Conservation (phyloP, 768 basidiomycete genomes). For the Phanerochaete sordida region DNA sequence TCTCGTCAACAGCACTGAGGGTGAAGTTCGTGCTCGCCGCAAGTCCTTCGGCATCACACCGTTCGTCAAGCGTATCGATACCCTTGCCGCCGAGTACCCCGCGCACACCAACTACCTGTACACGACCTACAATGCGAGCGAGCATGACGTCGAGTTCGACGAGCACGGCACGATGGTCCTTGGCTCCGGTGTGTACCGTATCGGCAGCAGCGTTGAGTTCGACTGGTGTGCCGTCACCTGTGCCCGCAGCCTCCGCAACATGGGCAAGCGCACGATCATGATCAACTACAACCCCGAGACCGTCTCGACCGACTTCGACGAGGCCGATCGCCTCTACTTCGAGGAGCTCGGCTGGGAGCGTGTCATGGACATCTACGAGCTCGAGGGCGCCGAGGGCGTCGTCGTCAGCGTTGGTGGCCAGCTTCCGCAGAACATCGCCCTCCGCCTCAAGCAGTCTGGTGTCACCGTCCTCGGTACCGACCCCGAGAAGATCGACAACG, state of each 20-base stretch:
- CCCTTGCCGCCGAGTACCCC: constrained; percentile 96
- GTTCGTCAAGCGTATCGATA: constrained; percentile 99
- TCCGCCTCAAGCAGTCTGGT: constrained; percentile 85
- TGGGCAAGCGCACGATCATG: constrained; percentile 97
- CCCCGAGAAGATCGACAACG: constrained; percentile 91
- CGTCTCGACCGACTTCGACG: constrained; percentile 98
- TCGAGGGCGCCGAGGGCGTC: constrained; percentile 90
- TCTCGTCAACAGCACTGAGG: constrained; percentile 70
- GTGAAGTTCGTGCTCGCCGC: constrained; percentile 75
- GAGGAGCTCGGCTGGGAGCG: constrained; percentile 97
- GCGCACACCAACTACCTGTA: constrained; percentile 99
- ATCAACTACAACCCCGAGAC: constrained; percentile 99
- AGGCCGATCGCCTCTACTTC: constrained; percentile 98
- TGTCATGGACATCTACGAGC: constrained; percentile 99
- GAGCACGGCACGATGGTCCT: constrained; percentile 99
- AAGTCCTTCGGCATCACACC: constrained; percentile 89
- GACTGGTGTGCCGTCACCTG: constrained; percentile 99
- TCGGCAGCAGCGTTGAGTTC: constrained; percentile 98
- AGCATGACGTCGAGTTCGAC: constrained; percentile 93
- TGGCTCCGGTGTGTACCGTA: constrained; percentile 96
- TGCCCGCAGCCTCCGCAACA: constrained; percentile 84
- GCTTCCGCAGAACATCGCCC: constrained; percentile 97
- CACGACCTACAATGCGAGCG: constrained; percentile 96
- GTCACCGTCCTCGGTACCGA: constrained; percentile 96
- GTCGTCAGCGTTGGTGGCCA: constrained; percentile 98